Evolutionary conservation across 306 rosid genomes (phyloP).

Genomic region (Cucurbita argyrosperma): DNA sequence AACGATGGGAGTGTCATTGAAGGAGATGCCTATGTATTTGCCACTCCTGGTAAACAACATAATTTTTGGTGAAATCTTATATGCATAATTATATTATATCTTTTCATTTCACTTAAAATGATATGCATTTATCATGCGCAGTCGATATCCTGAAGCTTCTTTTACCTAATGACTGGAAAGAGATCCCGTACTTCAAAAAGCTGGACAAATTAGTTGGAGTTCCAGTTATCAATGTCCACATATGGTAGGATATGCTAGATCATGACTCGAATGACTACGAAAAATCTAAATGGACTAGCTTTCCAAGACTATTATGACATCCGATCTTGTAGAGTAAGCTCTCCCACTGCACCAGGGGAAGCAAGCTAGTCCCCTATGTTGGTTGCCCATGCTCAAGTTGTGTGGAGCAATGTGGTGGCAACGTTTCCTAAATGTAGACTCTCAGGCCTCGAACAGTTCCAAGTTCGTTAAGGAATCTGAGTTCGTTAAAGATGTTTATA

Average conservation of each 20-base stretch:
- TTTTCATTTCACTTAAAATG: slow-evolving; percentile 11
- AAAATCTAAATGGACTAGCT: not conserved
- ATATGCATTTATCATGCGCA: slow-evolving; percentile 17
- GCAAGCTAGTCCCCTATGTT: too few relatives aligned
- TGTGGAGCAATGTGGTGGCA: too few relatives aligned
- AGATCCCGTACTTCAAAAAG: slow-evolving; percentile 80
- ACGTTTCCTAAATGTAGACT: too few relatives aligned
- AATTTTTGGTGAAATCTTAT: not conserved
- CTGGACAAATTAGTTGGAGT: slow-evolving; percentile 87
- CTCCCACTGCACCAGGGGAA: too few relatives aligned
- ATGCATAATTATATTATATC: not conserved
- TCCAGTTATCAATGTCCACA: slow-evolving; percentile 88
- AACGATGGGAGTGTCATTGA: slow-evolving; percentile 54
- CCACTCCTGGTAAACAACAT: slow-evolving; percentile 65
- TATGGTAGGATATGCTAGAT: slow-evolving; percentile 30
- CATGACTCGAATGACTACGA: not conserved
- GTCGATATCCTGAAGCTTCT: slow-evolving; percentile 90
- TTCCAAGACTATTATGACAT: not conserved
- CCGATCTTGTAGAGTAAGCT: not conserved
- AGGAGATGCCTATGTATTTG: slow-evolving; percentile 82
- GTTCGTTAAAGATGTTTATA: too few relatives aligned
- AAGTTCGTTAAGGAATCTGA: too few relatives aligned
- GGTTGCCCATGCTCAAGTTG: too few relatives aligned
- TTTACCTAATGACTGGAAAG: slow-evolving; percentile 78
- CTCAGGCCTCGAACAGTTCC: too few relatives aligned